Conservation (phyloP, 2,329 filamentous ascomycete genomes). For the Penicillium decumbens region DNA sequence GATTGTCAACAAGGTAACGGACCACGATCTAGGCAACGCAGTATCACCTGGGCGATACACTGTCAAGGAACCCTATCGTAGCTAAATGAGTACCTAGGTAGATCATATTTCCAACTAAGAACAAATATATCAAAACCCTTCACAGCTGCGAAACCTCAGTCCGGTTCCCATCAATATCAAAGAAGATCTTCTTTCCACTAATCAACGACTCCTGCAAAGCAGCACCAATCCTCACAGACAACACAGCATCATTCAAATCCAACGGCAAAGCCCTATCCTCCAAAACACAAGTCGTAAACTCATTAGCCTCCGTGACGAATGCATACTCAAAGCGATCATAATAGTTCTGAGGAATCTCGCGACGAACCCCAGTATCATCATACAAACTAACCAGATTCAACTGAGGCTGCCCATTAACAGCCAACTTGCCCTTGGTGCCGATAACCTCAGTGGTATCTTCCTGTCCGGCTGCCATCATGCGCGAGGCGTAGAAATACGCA, state of each 20-base stretch:
- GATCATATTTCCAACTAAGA: background rate
- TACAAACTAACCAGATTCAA: slow-evolving; percentile 55
- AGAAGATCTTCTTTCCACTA: slow-evolving; percentile 54
- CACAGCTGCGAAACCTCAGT: slow-evolving; percentile 33
- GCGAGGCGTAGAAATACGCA: slow-evolving; percentile 59
- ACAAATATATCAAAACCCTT: background rate
- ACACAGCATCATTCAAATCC: slow-evolving; percentile 54
- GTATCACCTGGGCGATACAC: no score
- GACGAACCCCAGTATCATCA: slow-evolving; percentile 51
- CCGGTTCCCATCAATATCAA: slow-evolving; percentile 52
- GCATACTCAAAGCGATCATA: slow-evolving; percentile 62
- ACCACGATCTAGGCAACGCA: no score
- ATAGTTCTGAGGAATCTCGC: slow-evolving; percentile 60
- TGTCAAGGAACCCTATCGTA: no score
- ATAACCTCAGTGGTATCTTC: slow-evolving; percentile 65
- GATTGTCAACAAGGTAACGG: background rate
- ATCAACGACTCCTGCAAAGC: slow-evolving; percentile 56
- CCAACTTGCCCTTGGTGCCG: slow-evolving; percentile 61
- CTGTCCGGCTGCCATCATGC: slow-evolving; percentile 66
- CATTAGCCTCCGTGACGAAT: slow-evolving; percentile 61
- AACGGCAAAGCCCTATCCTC: slow-evolving; percentile 54
- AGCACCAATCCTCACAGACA: slow-evolving; percentile 55
- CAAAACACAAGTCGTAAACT: slow-evolving; percentile 58
- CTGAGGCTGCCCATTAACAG: slow-evolving; percentile 57
- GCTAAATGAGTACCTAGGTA: no score